phyloP scores from a whole-genome alignment of 345 rosid species.

The Acer yangbiense region DNA sequence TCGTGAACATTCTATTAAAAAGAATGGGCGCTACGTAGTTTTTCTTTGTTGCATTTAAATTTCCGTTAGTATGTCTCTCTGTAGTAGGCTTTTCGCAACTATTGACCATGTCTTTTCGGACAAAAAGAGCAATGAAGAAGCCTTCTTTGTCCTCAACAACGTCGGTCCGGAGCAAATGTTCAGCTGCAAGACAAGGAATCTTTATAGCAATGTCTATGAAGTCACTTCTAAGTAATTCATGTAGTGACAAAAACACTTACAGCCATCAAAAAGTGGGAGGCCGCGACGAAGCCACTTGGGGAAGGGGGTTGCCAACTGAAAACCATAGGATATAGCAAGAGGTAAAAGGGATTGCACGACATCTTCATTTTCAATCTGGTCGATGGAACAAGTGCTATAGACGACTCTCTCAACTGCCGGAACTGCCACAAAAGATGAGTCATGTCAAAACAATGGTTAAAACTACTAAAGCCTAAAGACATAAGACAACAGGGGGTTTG shows the following conservation, averaged over 20 bases:
- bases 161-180: slow-evolving; percentile 50
- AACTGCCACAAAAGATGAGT: slow-evolving; percentile 35
- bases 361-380: slow-evolving; percentile 87
- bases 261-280: slow-evolving; percentile 65
- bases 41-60: not conserved
- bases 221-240: too few species aligned
- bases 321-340: slow-evolving; percentile 56
- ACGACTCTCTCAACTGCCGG: slow-evolving; percentile 68
- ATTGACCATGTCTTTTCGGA: slow-evolving; percentile 39
- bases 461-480: not conserved
- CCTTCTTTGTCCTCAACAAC: slow-evolving; percentile 81
- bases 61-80: not conserved
- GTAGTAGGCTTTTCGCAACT: slow-evolving; percentile 33
- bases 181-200: slow-evolving; percentile 33
- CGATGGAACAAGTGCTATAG: slow-evolving; percentile 91
- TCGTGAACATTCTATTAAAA: slow-evolving; percentile 33
- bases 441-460: not conserved
- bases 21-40: slow-evolving; percentile 18
- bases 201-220: too few species aligned
- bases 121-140: slow-evolving; percentile 43
- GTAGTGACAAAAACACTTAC: slow-evolving; percentile 42
- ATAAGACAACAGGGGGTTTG: too few species aligned
- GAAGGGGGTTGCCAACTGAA: slow-evolving; percentile 63
- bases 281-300: slow-evolving; percentile 80
- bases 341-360: slow-evolving; percentile 69